Base-by-base conservation (phyloP, 1,139 yeast species). In the Candida sp. region DNA sequence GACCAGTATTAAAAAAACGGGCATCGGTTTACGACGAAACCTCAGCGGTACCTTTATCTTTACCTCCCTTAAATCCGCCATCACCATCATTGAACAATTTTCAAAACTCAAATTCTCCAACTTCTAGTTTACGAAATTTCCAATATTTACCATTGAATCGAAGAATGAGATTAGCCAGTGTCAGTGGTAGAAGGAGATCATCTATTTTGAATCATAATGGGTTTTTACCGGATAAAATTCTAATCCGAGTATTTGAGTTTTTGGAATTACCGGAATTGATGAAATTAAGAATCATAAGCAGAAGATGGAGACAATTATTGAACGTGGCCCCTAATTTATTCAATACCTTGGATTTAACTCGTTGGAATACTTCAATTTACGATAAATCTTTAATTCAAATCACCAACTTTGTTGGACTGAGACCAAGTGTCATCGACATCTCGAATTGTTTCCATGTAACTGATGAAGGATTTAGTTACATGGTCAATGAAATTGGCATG, bases 401-500 rank as follows among this genome's bases (percentile, higher is more conserved):
- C 39, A 79, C 87, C 1, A 79, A 82, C 52, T 83, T 85, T 61
- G 90, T 81, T 5, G 91, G 91, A 0, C 67, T 82, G 1, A 68
- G 93, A 42, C 90, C 91, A 0, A 68, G 68, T 47, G 47, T 60
- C 12, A 80, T 86, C 40, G 79, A 85, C 53, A 74, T 86, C 21
- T 81, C 89, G 21, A 81, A 82, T 58, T 86, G 95, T 57, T 85
- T 82, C 63, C 91, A 86, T 56, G 70, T 86, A 7, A 84, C 90
- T 0, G 91, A 85, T 57, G 84, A 77, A 49, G 90, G 91, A 0
- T 86, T 85, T 58, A 75, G 81, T 36, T 81, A 81, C 53, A 70
- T 86, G 72, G 81, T 84, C 21, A 83, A 82, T 54, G 87, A 83
- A 49, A 76, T 85, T 46, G 91, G 90, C 0, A 79, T 81, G 52